These are phyloP conservation scores for Cajanus cajan DNA, from an alignment of 306 rosid genomes.

Conservation along the genomic window DNA sequence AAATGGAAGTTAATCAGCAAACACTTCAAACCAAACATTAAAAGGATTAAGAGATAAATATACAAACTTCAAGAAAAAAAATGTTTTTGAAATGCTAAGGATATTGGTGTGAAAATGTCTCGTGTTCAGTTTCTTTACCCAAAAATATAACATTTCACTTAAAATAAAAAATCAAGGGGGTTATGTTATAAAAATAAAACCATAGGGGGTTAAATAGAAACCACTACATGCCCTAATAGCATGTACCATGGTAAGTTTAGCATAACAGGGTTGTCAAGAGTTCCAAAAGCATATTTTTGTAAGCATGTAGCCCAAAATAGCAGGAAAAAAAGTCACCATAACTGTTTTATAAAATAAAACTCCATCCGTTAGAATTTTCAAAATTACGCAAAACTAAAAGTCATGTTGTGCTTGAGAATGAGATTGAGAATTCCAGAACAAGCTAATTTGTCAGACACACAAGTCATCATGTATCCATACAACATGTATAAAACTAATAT, in stretches of 20 bases:
- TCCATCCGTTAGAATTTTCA: neutral
- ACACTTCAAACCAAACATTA: neutral
- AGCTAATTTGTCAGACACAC: neutral
- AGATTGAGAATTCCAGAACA: conserved; percentile 2
- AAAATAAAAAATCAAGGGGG: neutral
- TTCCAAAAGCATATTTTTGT: neutral
- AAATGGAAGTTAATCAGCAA: neutral
- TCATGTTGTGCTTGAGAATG: neutral
- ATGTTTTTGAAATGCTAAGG: neutral
- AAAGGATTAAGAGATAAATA: neutral
- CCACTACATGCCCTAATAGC: neutral
- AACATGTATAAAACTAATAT: neutral
- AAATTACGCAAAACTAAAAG: neutral
- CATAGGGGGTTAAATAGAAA: neutral
- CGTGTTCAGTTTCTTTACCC: neutral
- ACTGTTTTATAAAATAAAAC: neutral
- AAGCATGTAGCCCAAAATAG: neutral
- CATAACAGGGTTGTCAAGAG: conserved; percentile 2
- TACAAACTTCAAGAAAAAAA: too few relatives aligned
- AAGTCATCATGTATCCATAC: neutral
- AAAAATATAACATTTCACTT: neutral
- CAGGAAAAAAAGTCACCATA: neutral
- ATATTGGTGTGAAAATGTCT: neutral
- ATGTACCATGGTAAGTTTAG: neutral
- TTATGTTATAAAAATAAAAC: neutral